These are phyloP conservation scores for Orbilia blumenaviensis DNA, from an alignment of 2,329 filamentous ascomycete species.

Conservation along the genomic window DNA sequence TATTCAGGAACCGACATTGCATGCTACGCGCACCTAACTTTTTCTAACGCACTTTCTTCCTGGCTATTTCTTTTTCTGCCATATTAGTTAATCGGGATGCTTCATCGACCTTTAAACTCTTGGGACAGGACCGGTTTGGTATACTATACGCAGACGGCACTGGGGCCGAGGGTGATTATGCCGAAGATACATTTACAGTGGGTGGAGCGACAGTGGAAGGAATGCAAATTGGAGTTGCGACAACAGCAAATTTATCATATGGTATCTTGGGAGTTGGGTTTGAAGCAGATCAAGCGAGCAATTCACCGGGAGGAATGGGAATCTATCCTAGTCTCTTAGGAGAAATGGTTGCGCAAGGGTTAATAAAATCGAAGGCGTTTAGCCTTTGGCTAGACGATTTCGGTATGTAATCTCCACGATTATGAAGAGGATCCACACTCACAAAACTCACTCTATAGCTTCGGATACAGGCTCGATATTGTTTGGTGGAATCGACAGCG, in stretches of 20 bases:
- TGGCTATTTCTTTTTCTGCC: not conserved
- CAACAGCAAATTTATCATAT: conserved; percentile 64
- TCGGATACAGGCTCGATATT: conserved; percentile 60
- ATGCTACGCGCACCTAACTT: not conserved
- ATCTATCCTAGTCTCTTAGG: conserved; percentile 34
- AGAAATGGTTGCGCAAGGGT: conserved; percentile 39
- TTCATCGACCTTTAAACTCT: conserved; percentile 65
- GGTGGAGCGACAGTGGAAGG: conserved; percentile 64
- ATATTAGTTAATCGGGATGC: conserved; percentile 64
- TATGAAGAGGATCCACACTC: no score
- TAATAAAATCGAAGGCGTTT: conserved; percentile 55
- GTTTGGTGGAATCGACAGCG: conserved; percentile 65
- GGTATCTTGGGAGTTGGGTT: conserved; percentile 72
- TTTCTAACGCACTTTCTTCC: no score
- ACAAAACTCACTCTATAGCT: conserved; percentile 35
- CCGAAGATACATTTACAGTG: conserved; percentile 68
- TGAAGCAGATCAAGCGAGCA: conserved; percentile 62
- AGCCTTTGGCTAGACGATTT: conserved; percentile 61
- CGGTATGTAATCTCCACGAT: no score
- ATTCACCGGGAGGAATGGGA: conserved; percentile 60
- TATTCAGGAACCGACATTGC: not conserved
- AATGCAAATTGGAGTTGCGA: conserved; percentile 69
- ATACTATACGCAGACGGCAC: conserved; percentile 71
- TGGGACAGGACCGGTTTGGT: conserved; percentile 64
- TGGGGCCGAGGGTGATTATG: conserved; percentile 68